Evolutionary conservation across 306 rosid species (phyloP).

Genomic region (Cicer cuneatum): DNA sequence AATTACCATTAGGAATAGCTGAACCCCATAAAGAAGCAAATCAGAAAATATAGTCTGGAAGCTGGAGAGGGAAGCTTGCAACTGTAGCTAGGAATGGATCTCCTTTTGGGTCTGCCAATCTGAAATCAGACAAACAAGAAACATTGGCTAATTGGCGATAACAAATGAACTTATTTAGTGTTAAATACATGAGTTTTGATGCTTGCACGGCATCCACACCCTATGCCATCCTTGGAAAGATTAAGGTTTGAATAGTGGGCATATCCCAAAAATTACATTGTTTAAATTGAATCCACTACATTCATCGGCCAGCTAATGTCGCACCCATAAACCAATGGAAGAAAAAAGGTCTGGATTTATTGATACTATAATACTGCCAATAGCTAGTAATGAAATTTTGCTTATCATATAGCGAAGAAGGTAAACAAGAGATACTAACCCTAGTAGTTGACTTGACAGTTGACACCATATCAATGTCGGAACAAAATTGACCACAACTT

Average conservation of each 20-base stretch:
- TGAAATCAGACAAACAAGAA: conserved; percentile 44
- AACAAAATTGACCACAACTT: too few relatives aligned
- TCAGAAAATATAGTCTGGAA: conserved; percentile 85
- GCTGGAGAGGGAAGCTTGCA: conserved; percentile 71
- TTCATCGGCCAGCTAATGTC: not conserved
- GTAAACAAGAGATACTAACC: not conserved
- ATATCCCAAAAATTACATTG: not conserved
- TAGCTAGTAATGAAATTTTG: not conserved
- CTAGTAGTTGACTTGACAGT: too few relatives aligned
- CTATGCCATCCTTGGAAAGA: conserved; percentile 29
- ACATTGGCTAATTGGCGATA: not conserved
- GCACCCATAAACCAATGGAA: not conserved
- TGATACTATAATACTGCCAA: conserved; percentile 19
- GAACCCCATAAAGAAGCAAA: conserved; percentile 12
- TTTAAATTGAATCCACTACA: not conserved
- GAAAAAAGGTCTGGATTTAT: not conserved
- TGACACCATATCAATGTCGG: too few relatives aligned
- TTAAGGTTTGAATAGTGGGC: not conserved
- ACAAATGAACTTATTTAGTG: conserved; percentile 20
- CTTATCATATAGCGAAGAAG: too few relatives aligned
- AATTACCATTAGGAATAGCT: conserved; percentile 28
- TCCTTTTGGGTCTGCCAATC: conserved; percentile 60
- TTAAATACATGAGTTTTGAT: conserved; percentile 23
- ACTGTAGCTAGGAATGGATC: conserved; percentile 68
- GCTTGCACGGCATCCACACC: conserved; percentile 12